Evolutionary conservation across 2,329 filamentous ascomycete species (phyloP).

Genomic region (Penicillium thymicola): DNA sequence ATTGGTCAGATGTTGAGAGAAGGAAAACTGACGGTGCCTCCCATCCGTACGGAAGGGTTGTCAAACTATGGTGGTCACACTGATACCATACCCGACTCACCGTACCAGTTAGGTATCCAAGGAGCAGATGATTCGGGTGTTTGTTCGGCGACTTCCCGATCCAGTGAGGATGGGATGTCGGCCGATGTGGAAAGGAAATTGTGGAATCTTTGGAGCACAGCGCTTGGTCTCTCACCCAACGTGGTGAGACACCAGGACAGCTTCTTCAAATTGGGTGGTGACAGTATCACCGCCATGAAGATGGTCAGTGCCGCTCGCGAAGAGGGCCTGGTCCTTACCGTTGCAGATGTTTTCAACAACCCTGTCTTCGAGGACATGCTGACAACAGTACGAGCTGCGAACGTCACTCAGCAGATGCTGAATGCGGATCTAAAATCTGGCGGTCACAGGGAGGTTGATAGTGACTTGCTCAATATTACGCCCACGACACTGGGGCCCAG

Average conservation of each 20-base stretch:
- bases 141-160: conserved; percentile 32
- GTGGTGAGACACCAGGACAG: conserved; percentile 37
- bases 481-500: conserved; percentile 13
- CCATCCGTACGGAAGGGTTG: conserved; percentile 12
- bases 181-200: conserved; percentile 35
- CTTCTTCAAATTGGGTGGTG: conserved; percentile 44
- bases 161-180: conserved; percentile 26
- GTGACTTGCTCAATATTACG: conserved; percentile 15
- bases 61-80: conserved; percentile 13
- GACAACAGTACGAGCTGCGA: conserved; percentile 26
- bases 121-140: conserved; percentile 23
- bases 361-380: conserved; percentile 42
- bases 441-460: conserved; percentile 13
- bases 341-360: conserved; percentile 45
- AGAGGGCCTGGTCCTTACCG: conserved; percentile 40
- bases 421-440: conserved; percentile 21
- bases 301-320: conserved; percentile 41
- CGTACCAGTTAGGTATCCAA: conserved; percentile 15
- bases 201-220: conserved; percentile 39
- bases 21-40: conserved; percentile 24
- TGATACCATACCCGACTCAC: conserved; percentile 18
- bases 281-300: conserved; percentile 43
- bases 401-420: conserved; percentile 23
- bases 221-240: conserved; percentile 34
- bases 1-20: conserved; percentile 34